These are phyloP conservation scores for Vanrija pseudolonga DNA, from an alignment of 1,284 basidiomycete species.

Conservation along the genomic window DNA sequence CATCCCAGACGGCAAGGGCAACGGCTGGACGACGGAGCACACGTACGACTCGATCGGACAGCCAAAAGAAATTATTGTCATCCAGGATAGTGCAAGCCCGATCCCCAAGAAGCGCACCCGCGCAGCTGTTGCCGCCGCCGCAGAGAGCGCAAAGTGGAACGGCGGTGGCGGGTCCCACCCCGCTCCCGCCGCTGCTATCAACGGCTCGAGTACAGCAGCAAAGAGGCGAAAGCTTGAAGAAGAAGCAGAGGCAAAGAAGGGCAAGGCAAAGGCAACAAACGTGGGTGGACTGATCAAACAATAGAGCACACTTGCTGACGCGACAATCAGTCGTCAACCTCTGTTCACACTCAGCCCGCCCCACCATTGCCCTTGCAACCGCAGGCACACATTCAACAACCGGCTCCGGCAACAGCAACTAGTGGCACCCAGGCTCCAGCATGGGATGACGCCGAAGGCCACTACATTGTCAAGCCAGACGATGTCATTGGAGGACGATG, in stretches of 20 bases:
- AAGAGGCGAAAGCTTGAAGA: conserved; percentile 44
- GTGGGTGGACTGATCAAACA: conserved; percentile 17
- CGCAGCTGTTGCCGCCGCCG: conserved; percentile 34
- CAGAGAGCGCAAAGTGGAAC: conserved; percentile 12
- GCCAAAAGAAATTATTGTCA: conserved; percentile 45
- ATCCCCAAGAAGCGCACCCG: conserved; percentile 41
- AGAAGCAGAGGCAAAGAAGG: conserved; percentile 26
- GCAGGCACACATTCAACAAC: not conserved
- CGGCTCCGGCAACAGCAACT: not conserved
- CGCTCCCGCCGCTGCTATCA: not conserved
- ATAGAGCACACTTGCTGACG: not conserved
- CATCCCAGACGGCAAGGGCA: conserved; percentile 15
- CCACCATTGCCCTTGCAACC: conserved; percentile 7
- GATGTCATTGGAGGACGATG: conserved; percentile 79
- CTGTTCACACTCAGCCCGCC: conserved; percentile 7
- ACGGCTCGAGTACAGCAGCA: conserved; percentile 5
- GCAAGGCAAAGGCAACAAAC: conserved; percentile 30
- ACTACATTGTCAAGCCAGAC: conserved; percentile 86
- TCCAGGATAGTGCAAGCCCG: conserved; percentile 36
- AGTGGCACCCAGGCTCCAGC: conserved; percentile 40
- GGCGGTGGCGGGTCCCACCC: not conserved
- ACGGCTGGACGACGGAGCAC: conserved; percentile 45
- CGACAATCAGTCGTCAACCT: conserved; percentile 14
- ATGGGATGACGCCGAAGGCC: conserved; percentile 91
- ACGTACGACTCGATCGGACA: conserved; percentile 44